Base-by-base conservation (phyloP, 441 rosid genomes). In the Pelargonium fulgidum region DNA sequence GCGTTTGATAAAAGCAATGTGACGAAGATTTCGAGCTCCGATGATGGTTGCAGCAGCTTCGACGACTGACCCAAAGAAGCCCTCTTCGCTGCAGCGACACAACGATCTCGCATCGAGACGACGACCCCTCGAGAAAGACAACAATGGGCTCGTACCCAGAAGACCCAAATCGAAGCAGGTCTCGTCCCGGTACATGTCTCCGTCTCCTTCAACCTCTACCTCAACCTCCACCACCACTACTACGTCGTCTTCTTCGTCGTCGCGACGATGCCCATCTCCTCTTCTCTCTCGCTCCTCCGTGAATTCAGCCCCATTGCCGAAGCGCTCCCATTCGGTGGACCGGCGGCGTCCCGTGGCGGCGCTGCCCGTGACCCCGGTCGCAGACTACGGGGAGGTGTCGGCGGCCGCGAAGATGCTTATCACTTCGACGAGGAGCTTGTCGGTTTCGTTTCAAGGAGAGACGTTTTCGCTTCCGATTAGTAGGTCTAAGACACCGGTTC, bases 101-200 rank as follows among this genome's bases (percentile, higher is more conserved):
- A 26, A 1, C 3, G 33, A 26, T 26, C 33, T 26, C 33, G 33
- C 33, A 26, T 26, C 33, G 3, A 7, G 65, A 58, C 66, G 59
- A 14, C 61, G 61, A 19, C 61, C 61, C 1, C 61, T 54, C 22
- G 61, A 54, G 3, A 54, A 54, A 9, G 61, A 54, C 61, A 50
- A 50, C 58, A 54, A 62, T 54, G 61, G 61, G 0, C 3, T 54
- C 61, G 24, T 54, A 10, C 11, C 78, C 8, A 80, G 86, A 77
- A 83, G 78, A 77, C 88, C 86, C 68, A 85, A 85, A 79, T 81
- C 86, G 50, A 85, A 82, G 70, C 85, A 84, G 17, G 90, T 89
- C 17, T 84, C 93, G 69, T 89, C 94, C 13, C 84, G 98, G 68
- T 92, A 89, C 76, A 77, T 92, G 72, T 92, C 97, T 6, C 92